Conservation (phyloP, 2,329 filamentous ascomycete species). For the Botrytis elliptica region DNA sequence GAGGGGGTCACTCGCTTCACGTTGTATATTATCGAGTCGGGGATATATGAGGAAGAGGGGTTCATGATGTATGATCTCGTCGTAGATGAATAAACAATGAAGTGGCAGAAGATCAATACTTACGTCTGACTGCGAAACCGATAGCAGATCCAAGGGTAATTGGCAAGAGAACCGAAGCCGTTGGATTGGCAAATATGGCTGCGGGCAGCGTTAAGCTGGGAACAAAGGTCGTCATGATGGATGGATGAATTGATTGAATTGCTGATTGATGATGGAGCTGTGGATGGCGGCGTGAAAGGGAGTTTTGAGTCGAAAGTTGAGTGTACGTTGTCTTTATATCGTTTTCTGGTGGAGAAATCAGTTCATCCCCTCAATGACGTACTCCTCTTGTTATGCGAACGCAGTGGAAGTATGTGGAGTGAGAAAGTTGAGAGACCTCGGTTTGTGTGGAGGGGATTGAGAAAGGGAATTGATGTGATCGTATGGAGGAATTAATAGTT, state of each 20-base stretch:
- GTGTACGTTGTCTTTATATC: neutral
- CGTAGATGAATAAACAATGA: neutral
- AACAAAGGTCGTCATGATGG: conserved; percentile 73
- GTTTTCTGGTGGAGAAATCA: neutral
- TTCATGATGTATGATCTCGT: neutral
- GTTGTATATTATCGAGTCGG: neutral
- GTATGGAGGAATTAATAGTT: neutral
- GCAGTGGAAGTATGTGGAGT: neutral
- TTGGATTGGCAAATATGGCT: conserved; percentile 68
- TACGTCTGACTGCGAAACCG: conserved; percentile 67
- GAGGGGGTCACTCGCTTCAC: too few relatives aligned
- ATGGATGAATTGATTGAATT: neutral
- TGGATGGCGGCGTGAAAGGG: neutral
- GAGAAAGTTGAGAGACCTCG: neutral
- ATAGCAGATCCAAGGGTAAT: conserved; percentile 70
- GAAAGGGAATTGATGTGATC: neutral
- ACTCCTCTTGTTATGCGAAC: conserved; percentile 4
- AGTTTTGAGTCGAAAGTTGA: neutral
- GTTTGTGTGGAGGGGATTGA: neutral
- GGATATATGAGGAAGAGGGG: neutral
- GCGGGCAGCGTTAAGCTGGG: conserved; percentile 74
- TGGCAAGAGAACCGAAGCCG: conserved; percentile 73
- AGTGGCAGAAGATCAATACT: conserved; percentile 34
- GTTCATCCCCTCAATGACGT: conserved; percentile 16
- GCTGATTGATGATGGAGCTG: neutral